Evolutionary conservation across 352 stramenopile species (phyloP).

Genomic region (Blastocystis sp.): DNA sequence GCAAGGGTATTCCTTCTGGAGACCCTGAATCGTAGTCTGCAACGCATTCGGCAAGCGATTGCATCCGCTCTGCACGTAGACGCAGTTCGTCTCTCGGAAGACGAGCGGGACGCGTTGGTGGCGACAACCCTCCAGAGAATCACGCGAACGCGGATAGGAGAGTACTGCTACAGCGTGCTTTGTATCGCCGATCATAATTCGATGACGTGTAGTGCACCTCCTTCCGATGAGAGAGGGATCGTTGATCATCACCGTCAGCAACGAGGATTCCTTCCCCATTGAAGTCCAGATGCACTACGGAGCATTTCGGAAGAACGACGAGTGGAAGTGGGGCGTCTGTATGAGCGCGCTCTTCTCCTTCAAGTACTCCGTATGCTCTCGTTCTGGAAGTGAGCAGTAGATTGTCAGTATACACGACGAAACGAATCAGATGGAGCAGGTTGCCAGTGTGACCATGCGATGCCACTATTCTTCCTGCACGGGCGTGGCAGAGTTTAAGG

Average conservation of each 20-base stretch:
- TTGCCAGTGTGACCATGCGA: not conserved
- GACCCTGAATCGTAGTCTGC: not conserved
- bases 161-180: constrained; percentile 47
- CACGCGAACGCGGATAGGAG: constrained; percentile 37
- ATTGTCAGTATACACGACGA: not conserved
- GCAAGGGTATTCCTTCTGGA: not conserved
- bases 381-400: not conserved
- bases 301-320: not conserved
- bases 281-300: not conserved
- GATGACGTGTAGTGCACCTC: not conserved
- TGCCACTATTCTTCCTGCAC: not conserved
- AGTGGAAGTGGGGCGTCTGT: constrained; percentile 20
- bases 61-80: not conserved
- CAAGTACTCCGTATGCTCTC: constrained; percentile 8
- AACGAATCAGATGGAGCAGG: constrained; percentile 4
- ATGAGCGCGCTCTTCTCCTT: not conserved
- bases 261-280: not conserved
- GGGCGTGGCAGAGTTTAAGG: constrained; percentile 14
- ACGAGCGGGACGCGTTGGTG: not conserved
- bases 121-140: not conserved
- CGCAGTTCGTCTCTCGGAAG: not conserved
- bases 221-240: not conserved
- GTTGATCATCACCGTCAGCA: not conserved
- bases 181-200: not conserved
- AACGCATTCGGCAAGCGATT: not conserved